Base-by-base conservation (phyloP, 345 rosid genomes). In the Eucalyptus lansdowneana region DNA sequence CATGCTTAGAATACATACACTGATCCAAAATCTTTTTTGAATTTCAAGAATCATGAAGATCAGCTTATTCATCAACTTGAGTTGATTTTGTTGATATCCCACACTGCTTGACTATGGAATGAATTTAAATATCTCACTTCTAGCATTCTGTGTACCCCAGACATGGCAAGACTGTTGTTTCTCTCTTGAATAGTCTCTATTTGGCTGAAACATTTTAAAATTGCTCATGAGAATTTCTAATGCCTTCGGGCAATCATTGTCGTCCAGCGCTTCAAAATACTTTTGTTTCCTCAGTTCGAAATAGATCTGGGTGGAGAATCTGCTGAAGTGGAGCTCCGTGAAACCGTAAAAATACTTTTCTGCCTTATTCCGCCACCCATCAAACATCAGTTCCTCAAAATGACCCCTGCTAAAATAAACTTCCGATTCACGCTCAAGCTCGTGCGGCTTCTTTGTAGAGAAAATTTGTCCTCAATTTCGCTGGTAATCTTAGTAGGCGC, bases 301-400 rank as follows among this genome's bases (percentile, higher is more conserved):
- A 90, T 93, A 95, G 89, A 94, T 92, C 90, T 93, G 93, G 92
- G 58, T 89, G 2, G 94, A 95, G 91, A 92, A 93, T 49, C 92
- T 91, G 88, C 94, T 96, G 80, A 93, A 92, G 67, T 90, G 76
- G 49, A 85, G 90, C 90, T 93, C 89, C 14, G 94, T 93, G 91
- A 95, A 96, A 69, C 94, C 95, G 56, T 93, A 86, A 14, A 96
- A 91, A 90, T 95, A 96, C 88, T 91, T 94, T 92, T 96, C 95
- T 47, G 93, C 96, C 88, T 93, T 94, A 88, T 86, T 91, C 93
- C 94, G 91, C 72, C 95, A 87, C 60, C 93, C 93, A 53, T 13
- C 40, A 6, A 89, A 87, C 29, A 93, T 91, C 91, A 92, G 40
- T 7, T 89, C 92, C 89, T 91, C 93, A 87, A 94, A 94, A 89